These are phyloP conservation scores for Musa balbisiana DNA, from an alignment of 202 grass and related monocot genomes.

Conservation along the genomic window DNA sequence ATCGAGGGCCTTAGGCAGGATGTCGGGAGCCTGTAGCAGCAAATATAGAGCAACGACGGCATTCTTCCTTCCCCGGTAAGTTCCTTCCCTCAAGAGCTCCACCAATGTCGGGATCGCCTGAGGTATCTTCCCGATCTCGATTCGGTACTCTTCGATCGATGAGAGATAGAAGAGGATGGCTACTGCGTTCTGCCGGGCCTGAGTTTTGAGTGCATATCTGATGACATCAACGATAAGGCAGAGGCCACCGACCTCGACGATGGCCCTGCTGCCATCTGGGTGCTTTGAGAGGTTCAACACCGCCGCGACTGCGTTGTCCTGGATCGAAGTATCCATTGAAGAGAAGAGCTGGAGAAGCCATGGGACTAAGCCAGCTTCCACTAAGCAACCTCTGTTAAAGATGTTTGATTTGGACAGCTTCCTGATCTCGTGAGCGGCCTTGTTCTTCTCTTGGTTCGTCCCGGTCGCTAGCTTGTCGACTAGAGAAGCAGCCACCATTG, in stretches of 20 bases:
- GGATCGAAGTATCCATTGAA: constrained; percentile 41
- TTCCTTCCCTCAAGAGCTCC: constrained; percentile 43
- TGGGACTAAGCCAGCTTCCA: constrained; percentile 55
- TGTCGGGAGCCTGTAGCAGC: constrained; percentile 36
- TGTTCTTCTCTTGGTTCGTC: not conserved
- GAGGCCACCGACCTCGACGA: constrained; percentile 53
- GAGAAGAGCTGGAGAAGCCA: constrained; percentile 69
- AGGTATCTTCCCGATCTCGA: constrained; percentile 59
- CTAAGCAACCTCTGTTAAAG: constrained; percentile 52
- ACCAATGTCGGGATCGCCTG: constrained; percentile 64
- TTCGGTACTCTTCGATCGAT: constrained; percentile 34
- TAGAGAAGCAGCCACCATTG: constrained; percentile 33
- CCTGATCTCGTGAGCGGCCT: constrained; percentile 67
- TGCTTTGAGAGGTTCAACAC: constrained; percentile 76
- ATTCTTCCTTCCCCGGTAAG: constrained; percentile 46
- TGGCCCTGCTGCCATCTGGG: constrained; percentile 36
- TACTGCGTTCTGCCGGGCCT: constrained; percentile 55
- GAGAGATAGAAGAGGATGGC: constrained; percentile 82
- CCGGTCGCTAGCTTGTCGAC: constrained; percentile 40
- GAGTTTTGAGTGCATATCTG: constrained; percentile 36
- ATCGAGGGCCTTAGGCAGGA: constrained; percentile 39
- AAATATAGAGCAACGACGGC: constrained; percentile 60
- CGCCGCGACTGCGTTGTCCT: constrained; percentile 56
- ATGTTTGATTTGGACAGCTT: constrained; percentile 57
- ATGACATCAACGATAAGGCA: constrained; percentile 67